Percentiles rank a stretch among this genome's conserved stretches.
phyloP scores from a whole-genome alignment of 495 filamentous ascomycete genomes.

The Penicillium arizonense region DNA sequence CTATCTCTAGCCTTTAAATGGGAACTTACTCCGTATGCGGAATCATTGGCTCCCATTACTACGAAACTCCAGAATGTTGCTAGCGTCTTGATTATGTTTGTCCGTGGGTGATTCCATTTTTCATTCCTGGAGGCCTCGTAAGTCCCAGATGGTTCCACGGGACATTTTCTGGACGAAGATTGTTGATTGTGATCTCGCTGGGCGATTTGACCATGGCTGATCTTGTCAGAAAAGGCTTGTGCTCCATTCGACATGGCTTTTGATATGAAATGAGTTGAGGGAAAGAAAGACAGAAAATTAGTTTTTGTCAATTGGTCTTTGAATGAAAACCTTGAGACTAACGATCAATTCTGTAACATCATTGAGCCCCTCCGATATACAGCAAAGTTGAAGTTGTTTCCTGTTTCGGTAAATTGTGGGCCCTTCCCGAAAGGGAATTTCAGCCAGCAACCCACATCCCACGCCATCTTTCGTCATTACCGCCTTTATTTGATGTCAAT shows the following conservation, averaged over 20 bases:
- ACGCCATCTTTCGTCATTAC: too few relatives aligned
- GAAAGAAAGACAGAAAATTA: too few relatives aligned
- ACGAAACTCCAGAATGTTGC: slow-evolving; percentile 68
- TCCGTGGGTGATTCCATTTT: slow-evolving; percentile 64
- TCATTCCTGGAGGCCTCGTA: background rate
- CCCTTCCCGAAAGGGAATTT: too few relatives aligned
- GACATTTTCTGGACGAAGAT: background rate
- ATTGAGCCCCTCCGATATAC: too few relatives aligned
- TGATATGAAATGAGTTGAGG: background rate
- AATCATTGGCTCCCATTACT: slow-evolving; percentile 77
- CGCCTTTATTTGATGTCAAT: too few relatives aligned
- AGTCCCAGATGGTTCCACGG: background rate
- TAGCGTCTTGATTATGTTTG: slow-evolving; percentile 60
- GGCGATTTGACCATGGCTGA: background rate
- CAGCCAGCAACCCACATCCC: too few relatives aligned
- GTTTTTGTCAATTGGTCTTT: too few relatives aligned
- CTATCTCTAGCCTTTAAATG: background rate
- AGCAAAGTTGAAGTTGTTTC: too few relatives aligned
- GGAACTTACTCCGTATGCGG: slow-evolving; percentile 66
- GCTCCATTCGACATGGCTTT: background rate
- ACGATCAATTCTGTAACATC: too few relatives aligned
- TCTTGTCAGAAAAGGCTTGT: background rate
- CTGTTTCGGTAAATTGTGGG: too few relatives aligned
- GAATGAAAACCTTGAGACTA: too few relatives aligned
- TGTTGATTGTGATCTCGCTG: background rate